These are phyloP conservation scores for Naganishia liquefaciens DNA, from an alignment of 1,284 basidiomycete genomes.

Conservation along the genomic window DNA sequence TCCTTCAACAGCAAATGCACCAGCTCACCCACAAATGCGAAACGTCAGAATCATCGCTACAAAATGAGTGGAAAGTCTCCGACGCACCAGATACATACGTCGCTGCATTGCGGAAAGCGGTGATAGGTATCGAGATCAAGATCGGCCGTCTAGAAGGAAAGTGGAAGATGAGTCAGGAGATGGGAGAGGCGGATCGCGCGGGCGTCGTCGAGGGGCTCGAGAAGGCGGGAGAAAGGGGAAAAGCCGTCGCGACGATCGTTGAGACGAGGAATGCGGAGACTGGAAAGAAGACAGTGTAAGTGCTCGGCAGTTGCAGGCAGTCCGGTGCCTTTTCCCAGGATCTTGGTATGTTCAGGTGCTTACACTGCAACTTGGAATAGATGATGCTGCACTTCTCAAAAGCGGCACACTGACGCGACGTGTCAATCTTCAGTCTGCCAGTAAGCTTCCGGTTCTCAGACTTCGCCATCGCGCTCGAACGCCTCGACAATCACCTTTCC, in stretches of 20 bases:
- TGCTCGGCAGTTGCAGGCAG: not conserved
- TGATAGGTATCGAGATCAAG: conserved; percentile 54
- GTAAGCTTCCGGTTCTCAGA: no score
- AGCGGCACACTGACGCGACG: no score
- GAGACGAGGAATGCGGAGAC: conserved; percentile 38
- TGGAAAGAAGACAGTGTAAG: not conserved
- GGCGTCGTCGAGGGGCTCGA: conserved; percentile 54
- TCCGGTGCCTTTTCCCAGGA: no score
- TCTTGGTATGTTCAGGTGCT: no score
- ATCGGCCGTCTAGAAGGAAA: conserved; percentile 52
- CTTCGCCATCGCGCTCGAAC: no score
- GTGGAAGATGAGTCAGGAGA: conserved; percentile 55
- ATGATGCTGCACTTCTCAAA: no score
- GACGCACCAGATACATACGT: conserved; percentile 54
- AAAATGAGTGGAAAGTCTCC: conserved; percentile 46
- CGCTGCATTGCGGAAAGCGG: conserved; percentile 52
- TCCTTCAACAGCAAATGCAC: conserved; percentile 45
- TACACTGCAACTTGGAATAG: no score
- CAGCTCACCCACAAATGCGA: conserved; percentile 40
- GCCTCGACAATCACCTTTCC: no score
- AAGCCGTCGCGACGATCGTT: conserved; percentile 45
- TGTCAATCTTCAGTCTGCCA: no score
- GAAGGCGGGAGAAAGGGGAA: conserved; percentile 39
- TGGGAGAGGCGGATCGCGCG: conserved; percentile 46
- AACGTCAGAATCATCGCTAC: conserved; percentile 1